Conservation (phyloP, 768 basidiomycete genomes). For the Coprinopsis cinerea region DNA sequence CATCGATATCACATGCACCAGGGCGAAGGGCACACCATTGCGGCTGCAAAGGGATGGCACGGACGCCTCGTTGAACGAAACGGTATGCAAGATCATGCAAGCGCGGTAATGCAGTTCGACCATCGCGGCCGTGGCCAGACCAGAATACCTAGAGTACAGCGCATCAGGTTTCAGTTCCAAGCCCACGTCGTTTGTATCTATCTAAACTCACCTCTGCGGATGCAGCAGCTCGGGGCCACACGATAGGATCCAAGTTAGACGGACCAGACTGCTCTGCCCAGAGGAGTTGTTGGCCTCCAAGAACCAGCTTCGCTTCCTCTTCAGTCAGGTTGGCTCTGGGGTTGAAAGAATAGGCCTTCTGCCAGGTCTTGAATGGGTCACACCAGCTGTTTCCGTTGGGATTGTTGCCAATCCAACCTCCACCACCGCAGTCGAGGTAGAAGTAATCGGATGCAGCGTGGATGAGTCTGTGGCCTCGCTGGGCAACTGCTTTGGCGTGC, state of each 20-base stretch:
- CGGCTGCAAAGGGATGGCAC: conserved; percentile 60
- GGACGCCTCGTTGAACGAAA: conserved; percentile 54
- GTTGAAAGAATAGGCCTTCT: conserved; percentile 69
- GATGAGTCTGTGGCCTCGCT: conserved; percentile 54
- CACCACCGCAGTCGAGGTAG: conserved; percentile 75
- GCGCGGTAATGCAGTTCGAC: conserved; percentile 50
- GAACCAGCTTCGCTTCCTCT: conserved; percentile 46
- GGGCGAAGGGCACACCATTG: conserved; percentile 68
- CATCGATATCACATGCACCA: conserved; percentile 45
- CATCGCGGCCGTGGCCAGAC: conserved; percentile 50
- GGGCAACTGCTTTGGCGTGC: conserved; percentile 50
- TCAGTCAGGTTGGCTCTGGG: conserved; percentile 53
- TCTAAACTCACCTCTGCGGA: conserved; percentile 45
- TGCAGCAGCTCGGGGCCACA: conserved; percentile 69
- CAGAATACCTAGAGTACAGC: conserved; percentile 60
- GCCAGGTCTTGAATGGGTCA: conserved; percentile 80
- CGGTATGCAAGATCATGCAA: conserved; percentile 63
- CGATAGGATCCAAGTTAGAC: conserved; percentile 56
- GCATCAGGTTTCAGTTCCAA: background rate
- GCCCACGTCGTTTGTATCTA: background rate
- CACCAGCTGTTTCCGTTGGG: conserved; percentile 59
- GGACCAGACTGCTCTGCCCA: conserved; percentile 74
- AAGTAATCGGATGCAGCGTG: conserved; percentile 76
- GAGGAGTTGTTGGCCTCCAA: conserved; percentile 64
- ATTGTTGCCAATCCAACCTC: conserved; percentile 59